Percentiles rank a stretch among this genome's conserved stretches.
These are phyloP conservation scores for Brettanomyces naardenensis DNA, from an alignment of 805 yeast species.

Conservation along the genomic window DNA sequence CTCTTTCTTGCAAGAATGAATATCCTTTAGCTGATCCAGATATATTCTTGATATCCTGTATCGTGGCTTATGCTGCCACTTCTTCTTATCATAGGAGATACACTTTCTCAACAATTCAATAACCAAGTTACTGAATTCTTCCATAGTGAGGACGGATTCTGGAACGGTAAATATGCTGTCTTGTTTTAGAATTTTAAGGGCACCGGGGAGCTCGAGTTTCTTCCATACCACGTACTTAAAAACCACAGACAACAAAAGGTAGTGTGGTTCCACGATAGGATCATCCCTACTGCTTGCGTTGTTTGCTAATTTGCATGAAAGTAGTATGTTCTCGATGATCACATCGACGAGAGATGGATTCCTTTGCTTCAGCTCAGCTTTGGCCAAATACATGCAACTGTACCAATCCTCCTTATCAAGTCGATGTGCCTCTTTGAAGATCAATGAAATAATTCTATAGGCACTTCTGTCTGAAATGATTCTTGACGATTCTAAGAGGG, in stretches of 20 bases:
- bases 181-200: slow-evolving; percentile 29
- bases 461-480: slow-evolving; percentile 10
- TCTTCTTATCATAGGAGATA: slow-evolving; percentile 59
- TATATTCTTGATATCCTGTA: slow-evolving; percentile 61
- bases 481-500: neutral
- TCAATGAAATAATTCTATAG: slow-evolving; percentile 29
- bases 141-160: slow-evolving; percentile 13
- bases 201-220: slow-evolving; percentile 29
- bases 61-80: slow-evolving; percentile 87
- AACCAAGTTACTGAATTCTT: slow-evolving; percentile 31
- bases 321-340: slow-evolving; percentile 34
- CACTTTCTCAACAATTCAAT: slow-evolving; percentile 41
- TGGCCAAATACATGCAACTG: slow-evolving; percentile 48
- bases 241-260: slow-evolving; percentile 46
- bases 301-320: slow-evolving; percentile 37
- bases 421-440: slow-evolving; percentile 40
- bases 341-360: slow-evolving; percentile 8
- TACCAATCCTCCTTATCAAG: slow-evolving; percentile 50
- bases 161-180: slow-evolving; percentile 25
- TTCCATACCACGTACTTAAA: slow-evolving; percentile 45
- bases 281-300: slow-evolving; percentile 37
- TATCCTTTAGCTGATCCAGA: slow-evolving; percentile 45
- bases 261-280: slow-evolving; percentile 71
- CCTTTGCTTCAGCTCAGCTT: slow-evolving; percentile 45
- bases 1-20: slow-evolving; percentile 50